A percentile compares a stretch with the other conserved stretches of the same genome.
phyloP scores from a whole-genome alignment of 1,139 yeast genomes.

The Schwanniomyces etchellsii region DNA sequence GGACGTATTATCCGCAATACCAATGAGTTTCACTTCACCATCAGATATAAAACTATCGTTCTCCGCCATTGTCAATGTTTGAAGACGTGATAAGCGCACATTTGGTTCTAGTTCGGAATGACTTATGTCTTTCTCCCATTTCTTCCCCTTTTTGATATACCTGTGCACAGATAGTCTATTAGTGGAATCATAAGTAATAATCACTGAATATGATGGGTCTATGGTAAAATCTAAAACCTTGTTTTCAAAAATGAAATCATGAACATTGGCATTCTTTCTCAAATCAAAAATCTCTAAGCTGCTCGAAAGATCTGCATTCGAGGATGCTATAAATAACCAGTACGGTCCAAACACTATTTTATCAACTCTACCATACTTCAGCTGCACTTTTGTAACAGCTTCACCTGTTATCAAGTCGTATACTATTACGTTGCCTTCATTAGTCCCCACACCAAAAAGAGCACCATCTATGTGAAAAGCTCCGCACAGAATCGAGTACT shows the following conservation, averaged over 20 bases:
- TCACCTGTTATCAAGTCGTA: constrained; percentile 38
- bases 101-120: constrained; percentile 4
- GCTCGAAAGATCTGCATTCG: constrained; percentile 8
- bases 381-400: constrained; percentile 31
- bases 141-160: constrained; percentile 40
- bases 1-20: constrained; percentile 9
- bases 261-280: constrained; percentile 36
- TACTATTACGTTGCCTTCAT: constrained; percentile 32
- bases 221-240: constrained; percentile 22
- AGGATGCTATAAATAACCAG: constrained; percentile 39
- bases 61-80: constrained; percentile 8
- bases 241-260: constrained; percentile 18
- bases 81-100: constrained; percentile 5
- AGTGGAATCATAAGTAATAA: constrained; percentile 19
- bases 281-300: constrained; percentile 51
- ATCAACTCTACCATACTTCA: constrained; percentile 21
- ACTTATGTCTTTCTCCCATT: constrained; percentile 23
- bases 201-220: constrained; percentile 43
- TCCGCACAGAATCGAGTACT: constrained; percentile 19
- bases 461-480: constrained; percentile 66
- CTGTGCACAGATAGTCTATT: constrained; percentile 21
- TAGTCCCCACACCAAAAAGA: constrained; percentile 45
- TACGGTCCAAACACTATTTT: constrained; percentile 53
- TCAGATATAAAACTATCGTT: constrained; percentile 7
- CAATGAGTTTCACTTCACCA: constrained; percentile 8